Conservation (phyloP, 73 alveolate genomes). For the Tetrahymena malaccensis region DNA sequence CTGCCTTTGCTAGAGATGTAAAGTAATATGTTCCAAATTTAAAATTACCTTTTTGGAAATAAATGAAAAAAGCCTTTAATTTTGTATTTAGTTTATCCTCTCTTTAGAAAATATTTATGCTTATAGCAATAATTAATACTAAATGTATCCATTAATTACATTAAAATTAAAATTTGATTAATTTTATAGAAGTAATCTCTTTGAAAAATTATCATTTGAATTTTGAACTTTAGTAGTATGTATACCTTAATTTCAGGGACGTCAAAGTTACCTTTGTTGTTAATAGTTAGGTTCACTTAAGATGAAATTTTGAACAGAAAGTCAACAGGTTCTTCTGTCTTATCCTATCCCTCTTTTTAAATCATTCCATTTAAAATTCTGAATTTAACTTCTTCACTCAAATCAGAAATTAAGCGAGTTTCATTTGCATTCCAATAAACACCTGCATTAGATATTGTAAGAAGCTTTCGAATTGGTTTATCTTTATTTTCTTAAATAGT, state of each 20-base stretch:
- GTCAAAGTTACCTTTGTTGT: background rate
- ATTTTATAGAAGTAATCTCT: background rate
- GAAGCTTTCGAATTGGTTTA: background rate
- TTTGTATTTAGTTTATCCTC: background rate
- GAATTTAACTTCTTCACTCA: background rate
- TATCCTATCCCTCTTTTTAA: background rate
- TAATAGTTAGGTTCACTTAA: background rate
- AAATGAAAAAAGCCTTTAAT: no score
- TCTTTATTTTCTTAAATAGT: background rate
- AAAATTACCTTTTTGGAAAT: background rate
- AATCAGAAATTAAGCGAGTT: background rate
- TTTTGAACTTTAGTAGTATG: background rate
- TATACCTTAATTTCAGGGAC: background rate
- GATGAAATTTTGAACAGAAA: background rate
- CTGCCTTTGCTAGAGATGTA: background rate
- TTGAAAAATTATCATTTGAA: background rate
- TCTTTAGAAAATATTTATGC: background rate
- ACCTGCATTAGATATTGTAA: background rate
- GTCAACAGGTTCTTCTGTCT: background rate
- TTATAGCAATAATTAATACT: background rate
- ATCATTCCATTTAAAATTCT: background rate
- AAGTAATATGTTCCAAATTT: background rate
- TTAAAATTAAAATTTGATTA: background rate
- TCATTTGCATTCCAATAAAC: background rate
- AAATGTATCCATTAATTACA: background rate